Conservation (phyloP, 176 grass and related monocot species). For the Oryza australiensis region DNA sequence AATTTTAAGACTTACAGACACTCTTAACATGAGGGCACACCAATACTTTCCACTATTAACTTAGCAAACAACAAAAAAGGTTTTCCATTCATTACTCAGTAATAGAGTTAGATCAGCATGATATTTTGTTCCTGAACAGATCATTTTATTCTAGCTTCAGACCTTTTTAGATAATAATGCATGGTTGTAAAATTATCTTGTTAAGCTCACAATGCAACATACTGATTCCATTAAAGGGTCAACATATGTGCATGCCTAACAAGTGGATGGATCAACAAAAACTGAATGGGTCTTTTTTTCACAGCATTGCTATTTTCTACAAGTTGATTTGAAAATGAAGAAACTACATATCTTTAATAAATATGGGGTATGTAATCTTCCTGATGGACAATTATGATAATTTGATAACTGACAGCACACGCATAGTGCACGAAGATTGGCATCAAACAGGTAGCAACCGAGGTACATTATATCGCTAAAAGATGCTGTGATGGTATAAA, state of each 20-base stretch:
- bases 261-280: not conserved
- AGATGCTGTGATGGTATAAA: not conserved
- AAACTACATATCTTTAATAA: not conserved
- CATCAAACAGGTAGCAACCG: not conserved
- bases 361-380: not conserved
- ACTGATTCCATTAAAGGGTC: not conserved
- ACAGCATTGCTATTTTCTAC: not conserved
- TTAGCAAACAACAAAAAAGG: not conserved
- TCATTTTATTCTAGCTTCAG: not conserved
- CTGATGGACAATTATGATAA: not conserved
- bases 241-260: not conserved
- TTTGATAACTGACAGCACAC: not conserved
- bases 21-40: not conserved
- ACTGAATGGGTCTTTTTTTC: not conserved
- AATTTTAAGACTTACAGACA: not conserved
- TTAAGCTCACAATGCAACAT: not conserved
- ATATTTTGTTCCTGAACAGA: not conserved
- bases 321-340: not conserved
- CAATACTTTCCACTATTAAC: not conserved
- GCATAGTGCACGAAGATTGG: not conserved
- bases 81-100: not conserved
- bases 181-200: not conserved
- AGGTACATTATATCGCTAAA: not conserved
- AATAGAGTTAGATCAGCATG: not conserved
- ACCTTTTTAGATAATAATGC: not conserved